phyloP scores from a whole-genome alignment of 345 rosid species.

The Boechera retrofracta region DNA sequence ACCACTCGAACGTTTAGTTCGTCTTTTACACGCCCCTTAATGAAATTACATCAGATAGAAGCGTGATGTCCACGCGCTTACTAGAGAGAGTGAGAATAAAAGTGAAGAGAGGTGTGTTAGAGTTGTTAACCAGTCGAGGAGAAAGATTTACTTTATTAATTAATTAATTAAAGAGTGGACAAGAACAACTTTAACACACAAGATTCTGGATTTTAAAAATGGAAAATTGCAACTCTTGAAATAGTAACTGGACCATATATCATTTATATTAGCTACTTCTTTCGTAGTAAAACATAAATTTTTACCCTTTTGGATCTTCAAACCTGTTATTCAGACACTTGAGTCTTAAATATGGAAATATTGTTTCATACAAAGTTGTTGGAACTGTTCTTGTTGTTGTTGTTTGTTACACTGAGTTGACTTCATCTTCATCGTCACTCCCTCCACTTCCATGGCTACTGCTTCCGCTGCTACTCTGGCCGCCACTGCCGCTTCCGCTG shows the following conservation, averaged over 20 bases:
- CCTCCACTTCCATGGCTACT: constrained; percentile 47
- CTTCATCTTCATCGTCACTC: constrained; percentile 65
- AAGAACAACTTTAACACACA: constrained; percentile 16
- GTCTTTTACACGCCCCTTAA: constrained; percentile 17
- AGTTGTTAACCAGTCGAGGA: constrained; percentile 30
- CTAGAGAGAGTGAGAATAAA: background rate
- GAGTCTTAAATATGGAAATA: constrained; percentile 16
- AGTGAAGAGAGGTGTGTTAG: background rate
- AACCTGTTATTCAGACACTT: constrained; percentile 29
- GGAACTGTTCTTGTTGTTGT: background rate
- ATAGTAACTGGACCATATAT: constrained; percentile 30
- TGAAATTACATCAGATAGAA: too few species aligned
- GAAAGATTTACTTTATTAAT: constrained; percentile 10
- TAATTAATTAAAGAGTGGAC: constrained; percentile 4
- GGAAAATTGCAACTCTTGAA: background rate
- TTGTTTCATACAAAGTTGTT: constrained; percentile 21
- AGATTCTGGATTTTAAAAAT: constrained; percentile 15
- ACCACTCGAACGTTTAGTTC: background rate
- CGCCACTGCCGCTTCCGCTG: constrained; percentile 63
- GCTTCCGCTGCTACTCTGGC: constrained; percentile 62
- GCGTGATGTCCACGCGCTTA: constrained; percentile 1
- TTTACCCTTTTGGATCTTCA: constrained; percentile 30
- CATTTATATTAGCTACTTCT: constrained; percentile 1
- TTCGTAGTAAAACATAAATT: constrained; percentile 8
- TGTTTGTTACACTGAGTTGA: constrained; percentile 60